A percentile compares a stretch with the other conserved stretches of the same genome.
Conservation (phyloP, 805 yeast genomes). For the Cyberlindnera americana region DNA sequence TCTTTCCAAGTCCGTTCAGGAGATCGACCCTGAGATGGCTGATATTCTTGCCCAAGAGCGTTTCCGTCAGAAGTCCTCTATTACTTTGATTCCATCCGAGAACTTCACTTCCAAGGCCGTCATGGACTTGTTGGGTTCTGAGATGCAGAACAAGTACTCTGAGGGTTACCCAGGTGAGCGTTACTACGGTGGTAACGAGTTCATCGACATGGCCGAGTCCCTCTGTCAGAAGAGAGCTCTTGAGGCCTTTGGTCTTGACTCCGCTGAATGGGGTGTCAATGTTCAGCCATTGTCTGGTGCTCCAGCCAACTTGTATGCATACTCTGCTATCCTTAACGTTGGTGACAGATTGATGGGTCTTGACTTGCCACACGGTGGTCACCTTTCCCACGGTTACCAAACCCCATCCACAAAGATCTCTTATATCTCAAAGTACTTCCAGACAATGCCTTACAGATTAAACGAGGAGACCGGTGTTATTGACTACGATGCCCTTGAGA, state of each 20-base stretch:
- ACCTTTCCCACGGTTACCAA: conserved; percentile 97
- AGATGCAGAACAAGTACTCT: conserved; percentile 97
- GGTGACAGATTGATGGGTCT: conserved; percentile 98
- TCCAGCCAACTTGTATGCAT: conserved; percentile 96
- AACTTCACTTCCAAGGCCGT: conserved; percentile 96
- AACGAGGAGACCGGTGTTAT: conserved; percentile 88
- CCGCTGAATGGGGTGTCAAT: conserved; percentile 95
- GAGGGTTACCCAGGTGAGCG: conserved; percentile 99
- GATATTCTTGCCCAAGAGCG: conserved; percentile 74
- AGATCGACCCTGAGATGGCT: conserved; percentile 78
- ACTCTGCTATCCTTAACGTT: conserved; percentile 91
- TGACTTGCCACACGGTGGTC: conserved; percentile 98
- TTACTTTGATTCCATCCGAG: conserved; percentile 93
- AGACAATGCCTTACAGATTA: conserved; percentile 98
- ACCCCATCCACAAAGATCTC: conserved; percentile 91
- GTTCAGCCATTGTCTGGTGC: conserved; percentile 97
- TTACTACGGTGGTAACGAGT: conserved; percentile 98
- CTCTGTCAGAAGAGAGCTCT: conserved; percentile 94
- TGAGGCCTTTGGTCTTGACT: conserved; percentile 75
- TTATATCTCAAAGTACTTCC: conserved; percentile 93
- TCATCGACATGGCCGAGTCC: conserved; percentile 88
- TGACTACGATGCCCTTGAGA: conserved; percentile 93
- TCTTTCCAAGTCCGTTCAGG: conserved; percentile 29
- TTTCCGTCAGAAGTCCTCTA: conserved; percentile 88
- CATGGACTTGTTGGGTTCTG: conserved; percentile 94